Percentiles rank a stretch among this genome's conserved stretches.
phyloP scores from a whole-genome alignment of 768 basidiomycete species.

The Rhodosporidiobolus sp. region DNA sequence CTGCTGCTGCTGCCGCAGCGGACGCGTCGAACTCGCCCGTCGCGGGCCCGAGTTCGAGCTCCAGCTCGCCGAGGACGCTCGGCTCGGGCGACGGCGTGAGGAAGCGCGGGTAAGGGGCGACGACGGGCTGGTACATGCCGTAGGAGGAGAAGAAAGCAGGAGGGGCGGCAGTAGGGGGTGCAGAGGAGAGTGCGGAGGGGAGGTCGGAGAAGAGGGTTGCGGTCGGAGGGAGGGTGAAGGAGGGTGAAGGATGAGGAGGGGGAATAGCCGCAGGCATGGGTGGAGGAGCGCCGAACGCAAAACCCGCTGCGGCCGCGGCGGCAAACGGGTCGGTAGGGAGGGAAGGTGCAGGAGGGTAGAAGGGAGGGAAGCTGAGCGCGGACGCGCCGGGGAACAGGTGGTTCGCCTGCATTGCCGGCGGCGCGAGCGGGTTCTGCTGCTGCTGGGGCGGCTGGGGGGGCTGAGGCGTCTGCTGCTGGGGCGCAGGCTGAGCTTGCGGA shows the following conservation, averaged over 20 bases:
- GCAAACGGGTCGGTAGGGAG: not conserved
- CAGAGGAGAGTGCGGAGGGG: slow-evolving; percentile 20
- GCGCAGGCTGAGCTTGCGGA: not conserved
- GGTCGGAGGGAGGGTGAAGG: slow-evolving; percentile 23
- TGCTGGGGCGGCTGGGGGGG: not conserved
- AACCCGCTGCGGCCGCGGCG: not conserved
- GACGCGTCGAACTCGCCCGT: slow-evolving; percentile 12
- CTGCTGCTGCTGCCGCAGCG: not conserved
- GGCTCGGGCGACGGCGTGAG: slow-evolving; percentile 37
- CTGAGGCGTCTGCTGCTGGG: not conserved
- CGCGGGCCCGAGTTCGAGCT: slow-evolving; percentile 18
- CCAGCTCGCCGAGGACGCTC: slow-evolving; percentile 32
- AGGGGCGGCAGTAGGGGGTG: not conserved
- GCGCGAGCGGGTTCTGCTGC: not conserved
- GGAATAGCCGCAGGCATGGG: not conserved
- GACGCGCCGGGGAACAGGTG: not conserved
- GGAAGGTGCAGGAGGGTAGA: not conserved
- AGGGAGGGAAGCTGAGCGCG: not conserved
- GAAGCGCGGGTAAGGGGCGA: slow-evolving; percentile 36
- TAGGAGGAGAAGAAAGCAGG: slow-evolving; percentile 36
- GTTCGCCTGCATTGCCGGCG: not conserved
- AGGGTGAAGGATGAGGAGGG: not conserved
- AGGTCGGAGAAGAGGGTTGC: slow-evolving; percentile 30
- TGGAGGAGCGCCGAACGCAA: not conserved
- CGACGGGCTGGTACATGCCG: slow-evolving; percentile 37